Conservation (phyloP, 1,284 basidiomycete genomes). For the Hemileia vastatrix region DNA sequence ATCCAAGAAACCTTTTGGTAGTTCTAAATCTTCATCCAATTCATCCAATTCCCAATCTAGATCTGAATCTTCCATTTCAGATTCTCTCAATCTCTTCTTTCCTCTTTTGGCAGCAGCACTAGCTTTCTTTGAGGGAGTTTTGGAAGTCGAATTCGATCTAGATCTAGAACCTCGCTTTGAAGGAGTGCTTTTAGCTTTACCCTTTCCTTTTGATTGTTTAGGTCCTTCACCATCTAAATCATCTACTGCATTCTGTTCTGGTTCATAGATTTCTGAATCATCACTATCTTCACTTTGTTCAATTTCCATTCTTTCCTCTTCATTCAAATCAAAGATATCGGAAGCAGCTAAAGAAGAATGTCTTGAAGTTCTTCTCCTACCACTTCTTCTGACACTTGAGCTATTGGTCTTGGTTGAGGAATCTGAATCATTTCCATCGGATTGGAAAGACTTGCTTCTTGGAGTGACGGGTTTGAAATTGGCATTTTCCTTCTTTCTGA, state of each 20-base stretch:
- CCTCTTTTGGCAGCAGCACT: not conserved
- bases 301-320: not conserved
- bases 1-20: not conserved
- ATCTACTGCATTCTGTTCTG: not conserved
- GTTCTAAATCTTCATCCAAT: not conserved
- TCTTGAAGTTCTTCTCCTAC: not conserved
- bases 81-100: not conserved
- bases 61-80: not conserved
- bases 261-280: not conserved
- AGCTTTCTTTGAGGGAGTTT: not conserved
- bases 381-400: not conserved
- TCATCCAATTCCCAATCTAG: not conserved
- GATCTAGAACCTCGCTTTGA: not conserved
- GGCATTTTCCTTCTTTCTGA: too few relatives aligned
- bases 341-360: not conserved
- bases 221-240: not conserved
- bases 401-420: not conserved
- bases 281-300: not conserved
- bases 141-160: not conserved
- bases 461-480: too few relatives aligned
- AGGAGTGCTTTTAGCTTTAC: not conserved
- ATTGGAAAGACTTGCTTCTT: too few relatives aligned
- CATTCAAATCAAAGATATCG: too few relatives aligned
- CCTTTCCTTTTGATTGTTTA: not conserved
- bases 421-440: too few relatives aligned